Evolutionary conservation across 2,329 filamentous ascomycete species (phyloP), one percentile per base, ranked within the genome.

Genomic region (Diplocarpon mali): DNA sequence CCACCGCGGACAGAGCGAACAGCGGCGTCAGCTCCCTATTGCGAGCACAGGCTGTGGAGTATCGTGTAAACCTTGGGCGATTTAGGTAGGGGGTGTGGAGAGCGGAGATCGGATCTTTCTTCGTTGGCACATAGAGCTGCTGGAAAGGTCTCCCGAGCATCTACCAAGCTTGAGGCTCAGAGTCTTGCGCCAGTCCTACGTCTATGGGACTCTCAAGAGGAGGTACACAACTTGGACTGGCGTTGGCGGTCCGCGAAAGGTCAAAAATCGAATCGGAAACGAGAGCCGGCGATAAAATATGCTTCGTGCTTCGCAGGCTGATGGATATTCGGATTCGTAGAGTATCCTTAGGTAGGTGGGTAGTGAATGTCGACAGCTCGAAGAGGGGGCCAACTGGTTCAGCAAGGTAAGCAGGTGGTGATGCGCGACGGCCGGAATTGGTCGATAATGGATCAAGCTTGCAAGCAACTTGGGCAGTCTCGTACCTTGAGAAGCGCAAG

Each of bases 111-210:
- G 56, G 43, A 53, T 48, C 45, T 46, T 60, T 59, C 56, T 58
- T 61, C 55, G 57, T 60, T 60, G 56, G 59, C 51, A 61, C 59
- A 62, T 62, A 57, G 48, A 53, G 57, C 48, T 59, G 52, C 50
- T 45, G 50, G 49, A 54, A 40, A 38, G 44, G 35, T 45, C 40
- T 47, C 48, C 37, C 46, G 38, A 38, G 56, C 55, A 60, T 59
- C 52, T 50, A 60, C 56, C 46, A 52, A 44, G 50, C 51, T 48
- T 48, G 46, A 38, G 40, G 11, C 37, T 27, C 37, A 40, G 40
- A 13, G 24, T 15, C 35, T 40, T 37, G 47, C 43, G 41, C 38
- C 36, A 29, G 39, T 30, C 35, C 40, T 42, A 41, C 38, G 35
- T 42, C 30, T 34, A 24, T 45, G 35, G 41, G 35, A 38, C 45